Base-by-base conservation (phyloP, 208 protist genomes). In the Angomonas desouzai region DNA sequence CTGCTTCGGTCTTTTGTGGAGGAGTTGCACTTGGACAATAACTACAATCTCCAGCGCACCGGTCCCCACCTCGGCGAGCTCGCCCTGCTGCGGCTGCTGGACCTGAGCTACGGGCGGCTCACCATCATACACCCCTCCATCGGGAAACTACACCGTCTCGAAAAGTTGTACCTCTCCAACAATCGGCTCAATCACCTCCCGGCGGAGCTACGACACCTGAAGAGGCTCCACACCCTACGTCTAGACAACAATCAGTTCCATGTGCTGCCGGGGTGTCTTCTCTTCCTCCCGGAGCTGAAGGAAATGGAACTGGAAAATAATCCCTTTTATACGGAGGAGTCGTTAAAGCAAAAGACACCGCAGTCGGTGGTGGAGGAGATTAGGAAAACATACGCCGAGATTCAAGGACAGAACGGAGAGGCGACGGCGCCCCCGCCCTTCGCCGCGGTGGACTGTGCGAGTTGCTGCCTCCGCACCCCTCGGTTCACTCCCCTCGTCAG, bases 1-100 rank as follows among this genome's bases (percentile, higher is more conserved):
- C 65, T 66, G 29, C 79, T 89, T 62, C 81, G 85, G 22, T 48
- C 62, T 1, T 82, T 83, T 9, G 69, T 92, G 28, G 85, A 94
- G 79, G 48, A 83, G 20, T 73, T 94, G 10, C 72, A 85, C 70
- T 48, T 94, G 0, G 88, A 94, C 59, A 92, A 94, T 70, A 92
- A 89, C 71, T 94, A 91, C 66, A 68, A 57, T 13, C 72, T 94
- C 28, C 62, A n/a, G 0, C 45, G 28, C 22, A 69, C 92, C n/a
- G 79, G 83, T 0, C 47, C 78, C 1, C 71, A 66, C 13, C 56
- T 95, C 22, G 87, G 85, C 0, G 81, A 88, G 6, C 76, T 95
- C 23, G 70, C 67, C 13, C 76, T 81, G 63, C 65, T 95, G 20
- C 72, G 82, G 66, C 77, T 77, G 1, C 72, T 94, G 22, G 68